Evolutionary conservation across 768 basidiomycete species (phyloP).

Genomic region (Cyathus striatus): DNA sequence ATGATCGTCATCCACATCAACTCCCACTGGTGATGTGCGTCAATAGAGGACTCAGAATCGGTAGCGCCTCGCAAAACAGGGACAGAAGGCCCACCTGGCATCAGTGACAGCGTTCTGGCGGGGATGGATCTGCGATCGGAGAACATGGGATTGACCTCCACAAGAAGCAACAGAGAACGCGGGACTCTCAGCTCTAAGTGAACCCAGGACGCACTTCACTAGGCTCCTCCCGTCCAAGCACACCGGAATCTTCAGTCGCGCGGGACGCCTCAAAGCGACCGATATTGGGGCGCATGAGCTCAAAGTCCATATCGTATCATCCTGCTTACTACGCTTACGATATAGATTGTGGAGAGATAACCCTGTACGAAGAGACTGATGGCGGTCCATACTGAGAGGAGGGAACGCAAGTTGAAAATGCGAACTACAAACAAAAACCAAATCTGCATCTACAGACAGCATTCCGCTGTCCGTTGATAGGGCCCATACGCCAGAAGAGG

Average conservation of each 20-base stretch:
- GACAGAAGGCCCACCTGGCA: constrained; percentile 1
- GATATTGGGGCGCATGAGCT: constrained; percentile 63
- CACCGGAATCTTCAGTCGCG: constrained; percentile 50
- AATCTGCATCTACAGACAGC: too few species aligned
- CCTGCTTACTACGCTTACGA: constrained; percentile 34
- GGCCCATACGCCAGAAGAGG: too few species aligned
- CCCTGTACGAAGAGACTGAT: constrained; percentile 54
- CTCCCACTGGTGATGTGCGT: constrained; percentile 74
- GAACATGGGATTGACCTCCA: constrained; percentile 16
- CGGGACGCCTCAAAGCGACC: constrained; percentile 33
- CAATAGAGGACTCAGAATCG: constrained; percentile 37
- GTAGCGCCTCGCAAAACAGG: constrained; percentile 9
- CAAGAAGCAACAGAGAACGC: constrained; percentile 34
- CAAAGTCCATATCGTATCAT: constrained; percentile 71
- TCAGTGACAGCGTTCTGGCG: constrained; percentile 2
- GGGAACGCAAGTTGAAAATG: constrained; percentile 33
- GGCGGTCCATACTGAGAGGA: constrained; percentile 29
- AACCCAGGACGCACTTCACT: constrained; percentile 21
- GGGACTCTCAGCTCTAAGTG: constrained; percentile 37
- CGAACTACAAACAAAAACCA: constrained; percentile 25
- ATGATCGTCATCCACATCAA: constrained; percentile 70
- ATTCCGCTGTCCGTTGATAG: too few species aligned
- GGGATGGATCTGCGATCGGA: constrained; percentile 16
- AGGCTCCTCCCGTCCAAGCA: constrained; percentile 30
- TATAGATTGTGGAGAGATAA: constrained; percentile 66